Evolutionary conservation across 305 asterid genomes (phyloP), one percentile per base, ranked within the genome.

Genomic region (Fraxinus ornus): DNA sequence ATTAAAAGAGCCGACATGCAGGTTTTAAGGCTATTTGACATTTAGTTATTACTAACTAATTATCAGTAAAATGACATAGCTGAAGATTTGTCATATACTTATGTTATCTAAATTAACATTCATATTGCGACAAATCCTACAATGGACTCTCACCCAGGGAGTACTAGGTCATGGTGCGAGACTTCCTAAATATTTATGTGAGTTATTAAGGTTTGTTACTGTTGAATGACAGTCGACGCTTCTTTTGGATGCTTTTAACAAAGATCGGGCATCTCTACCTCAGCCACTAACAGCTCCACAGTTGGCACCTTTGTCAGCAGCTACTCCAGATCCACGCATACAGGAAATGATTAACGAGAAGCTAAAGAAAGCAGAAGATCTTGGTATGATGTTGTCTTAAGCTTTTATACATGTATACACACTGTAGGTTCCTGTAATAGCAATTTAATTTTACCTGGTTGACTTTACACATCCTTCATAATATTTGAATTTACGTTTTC

Each of bases 201-300:
- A 10, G 75, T 30, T 30, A 77, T 81, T 39, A 62, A 13, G 22
- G 7, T 57, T 57, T 44, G 36, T 33, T 83, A 74, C 49, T 88
- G 41, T 86, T 60, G 9, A 36, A 81, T 89, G 82, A 81, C 92
- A 95, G 99, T 85, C 99, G 0, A 89, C 84, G 93, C 97, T 94
- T 83, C 99, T 95, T 82, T 89, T 94, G 92, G 99, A 95, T 86
- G 99, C 99, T 77, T 95, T 95, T 91, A 95, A 95, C 93, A 95
- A 89, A 83, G 99, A 95, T 79, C 95, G 98, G 37, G 97, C 95
- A 81, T 87, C 93, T 39, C 91, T 95, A 83, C 95, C 99, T 39
- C 99, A 94, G 89, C 97, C 99, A 76, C 91, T 87, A 77, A 80
- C 93, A 68, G 91, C 93, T 81, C 84, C 92, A 1, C 92, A 85